Evolutionary conservation across 2,329 filamentous ascomycete species (phyloP), one percentile per base, ranked within the genome.

Genomic region (Aspergillus pseudoterreus): DNA sequence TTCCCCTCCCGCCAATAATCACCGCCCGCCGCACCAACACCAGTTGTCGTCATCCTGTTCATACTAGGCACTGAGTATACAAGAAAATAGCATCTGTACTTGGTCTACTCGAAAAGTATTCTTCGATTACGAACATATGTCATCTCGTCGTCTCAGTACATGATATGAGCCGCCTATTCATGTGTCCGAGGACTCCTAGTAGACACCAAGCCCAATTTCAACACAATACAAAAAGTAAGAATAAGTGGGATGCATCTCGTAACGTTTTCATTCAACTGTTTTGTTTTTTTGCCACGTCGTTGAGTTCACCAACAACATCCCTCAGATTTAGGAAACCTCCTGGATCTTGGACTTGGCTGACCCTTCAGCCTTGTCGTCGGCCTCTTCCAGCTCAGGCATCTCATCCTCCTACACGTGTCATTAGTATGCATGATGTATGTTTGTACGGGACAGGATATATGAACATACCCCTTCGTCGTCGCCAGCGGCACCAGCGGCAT

Each of bases 361-460:
- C 27, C 67, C 72, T 60, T 75, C 73, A 60, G 72, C 73, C 54
- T 71, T 71, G 33, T 67, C 70, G 50, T 76, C 74, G 38, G 53
- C 63, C 56, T 66, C 70, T 63, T 69, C 75, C 39, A 95, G 83
- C 61, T 83, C 83, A 52, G 91, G 90, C 85, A 95, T 91, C n/a
- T 92, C 90, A 4, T 90, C 88, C 47, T 90, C 41, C 50, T 57
- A 21, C 12, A 52, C 8, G 3, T 22, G 1, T 5, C 14, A 47
- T 59, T 43, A 62, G 50, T 50, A 24, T 11, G 11, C n/a, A 19
- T 15, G 11, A 10, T 42, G 15, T n/a, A 19, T 21, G 15, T 42
- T 3, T 9, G 17, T 17, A 42, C 6, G 39, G 39, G 19, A 42
- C 4, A 19, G n/a, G 11, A 10, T 15, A 42, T 1, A 42, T 19